phyloP scores from a whole-genome alignment of 2,329 filamentous ascomycete species.

The Ceratocystis variospora region DNA sequence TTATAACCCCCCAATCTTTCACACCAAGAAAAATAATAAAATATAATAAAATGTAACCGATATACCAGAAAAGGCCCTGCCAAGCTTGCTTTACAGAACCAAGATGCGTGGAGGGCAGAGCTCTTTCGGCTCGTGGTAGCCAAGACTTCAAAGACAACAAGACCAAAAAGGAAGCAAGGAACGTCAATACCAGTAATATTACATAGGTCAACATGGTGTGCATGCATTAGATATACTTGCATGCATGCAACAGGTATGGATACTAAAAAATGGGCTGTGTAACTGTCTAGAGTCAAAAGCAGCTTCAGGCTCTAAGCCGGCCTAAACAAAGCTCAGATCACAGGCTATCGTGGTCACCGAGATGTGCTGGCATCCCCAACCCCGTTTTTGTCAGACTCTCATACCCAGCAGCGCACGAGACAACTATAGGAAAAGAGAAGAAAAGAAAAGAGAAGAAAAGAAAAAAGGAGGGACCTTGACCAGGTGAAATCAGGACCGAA shows the following conservation, averaged over 20 bases:
- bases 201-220: background rate
- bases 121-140: background rate
- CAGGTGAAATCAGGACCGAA: too few relatives aligned
- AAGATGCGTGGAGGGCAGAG: background rate
- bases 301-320: background rate
- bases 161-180: background rate
- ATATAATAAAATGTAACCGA: background rate
- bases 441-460: too few relatives aligned
- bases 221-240: background rate
- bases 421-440: too few relatives aligned
- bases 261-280: background rate
- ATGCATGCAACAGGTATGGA: background rate
- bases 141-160: background rate
- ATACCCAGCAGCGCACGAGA: too few relatives aligned
- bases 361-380: too few relatives aligned
- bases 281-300: background rate
- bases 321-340: background rate
- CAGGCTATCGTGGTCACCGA: background rate
- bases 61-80: background rate
- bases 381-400: too few relatives aligned
- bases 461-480: too few relatives aligned
- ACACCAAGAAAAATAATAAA: background rate
- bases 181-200: background rate
- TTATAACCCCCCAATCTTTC: background rate
- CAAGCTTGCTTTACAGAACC: background rate